Percentiles rank a stretch among this genome's conserved stretches.
phyloP scores from a whole-genome alignment of 192 early-diverging fungal genomes.

The Dimargaris verticillata region DNA sequence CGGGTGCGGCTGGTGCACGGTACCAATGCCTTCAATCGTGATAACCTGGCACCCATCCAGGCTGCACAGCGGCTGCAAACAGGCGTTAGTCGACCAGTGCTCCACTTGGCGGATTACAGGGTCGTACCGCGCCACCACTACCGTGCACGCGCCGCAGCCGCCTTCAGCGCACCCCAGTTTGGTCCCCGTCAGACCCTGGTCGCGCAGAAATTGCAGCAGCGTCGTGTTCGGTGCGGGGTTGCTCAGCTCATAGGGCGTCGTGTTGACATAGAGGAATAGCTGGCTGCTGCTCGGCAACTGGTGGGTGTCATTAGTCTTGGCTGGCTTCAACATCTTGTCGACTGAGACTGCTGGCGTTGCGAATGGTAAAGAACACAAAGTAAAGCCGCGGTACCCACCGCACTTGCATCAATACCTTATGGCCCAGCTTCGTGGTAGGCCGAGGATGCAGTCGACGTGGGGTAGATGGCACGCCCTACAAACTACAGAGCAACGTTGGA shows the following conservation, averaged over 20 bases:
- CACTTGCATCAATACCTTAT: too few species aligned
- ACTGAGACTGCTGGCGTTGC: too few species aligned
- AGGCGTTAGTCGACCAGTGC: conserved; percentile 42
- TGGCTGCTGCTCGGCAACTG: too few species aligned
- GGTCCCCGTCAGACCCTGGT: conserved; percentile 45
- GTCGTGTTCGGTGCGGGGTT: conserved; percentile 45
- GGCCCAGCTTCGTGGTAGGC: too few species aligned
- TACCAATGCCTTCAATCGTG: conserved; percentile 67
- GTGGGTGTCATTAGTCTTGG: too few species aligned
- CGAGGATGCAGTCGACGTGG: too few species aligned
- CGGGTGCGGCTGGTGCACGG: conserved; percentile 46
- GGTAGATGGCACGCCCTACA: too few species aligned
- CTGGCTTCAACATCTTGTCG: too few species aligned
- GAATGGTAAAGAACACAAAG: too few species aligned
- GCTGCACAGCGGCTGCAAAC: conserved; percentile 51
- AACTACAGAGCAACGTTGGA: too few species aligned
- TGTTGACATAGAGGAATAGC: conserved; percentile 46
- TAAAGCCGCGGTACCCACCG: too few species aligned
- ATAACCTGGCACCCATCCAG: conserved; percentile 69
- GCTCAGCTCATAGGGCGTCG: conserved; percentile 29
- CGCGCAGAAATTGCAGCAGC: conserved; percentile 47
- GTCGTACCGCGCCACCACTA: conserved; percentile 49
- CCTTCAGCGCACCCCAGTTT: conserved; percentile 74
- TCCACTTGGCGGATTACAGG: conserved; percentile 19
- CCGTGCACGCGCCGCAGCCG: conserved; percentile 68